Base-by-base conservation (phyloP, 768 basidiomycete genomes). In the Termitomyces sp. region DNA sequence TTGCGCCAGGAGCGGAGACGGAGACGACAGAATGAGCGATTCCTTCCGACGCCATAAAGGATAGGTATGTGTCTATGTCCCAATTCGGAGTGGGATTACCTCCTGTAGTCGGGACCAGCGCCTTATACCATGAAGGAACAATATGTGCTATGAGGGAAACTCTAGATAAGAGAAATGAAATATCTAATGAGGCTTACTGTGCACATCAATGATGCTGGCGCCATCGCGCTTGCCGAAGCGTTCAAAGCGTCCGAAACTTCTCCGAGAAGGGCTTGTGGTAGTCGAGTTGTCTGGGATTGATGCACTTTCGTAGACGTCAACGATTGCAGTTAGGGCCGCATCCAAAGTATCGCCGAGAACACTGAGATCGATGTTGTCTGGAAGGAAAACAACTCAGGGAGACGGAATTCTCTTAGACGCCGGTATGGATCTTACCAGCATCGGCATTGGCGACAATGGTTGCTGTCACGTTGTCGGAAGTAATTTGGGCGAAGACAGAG, bases 1-100 rank as follows among this genome's bases (percentile, higher is more conserved):
- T 70, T 23, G 70, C 67, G 16, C 64, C 68, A 44, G 72, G 72
- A 14, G 68, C 62, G 16, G 70, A 71, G 62, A 72, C 71, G 17
- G 67, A 63, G 52, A 72, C 59, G 27, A 72, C 59, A 25, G 69
- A 64, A 51, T 63, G 66, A 12, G 62, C 57, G 37, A 72, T 70
- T 23, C 70, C 69, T 54, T 72, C 61, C 0, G 64, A 60, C 3
- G 61, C 63, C 72, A 73, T 73, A 57, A 73, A 73, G 1, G 59
- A 45, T 16, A 71, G 58, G 39, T 72, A 63, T 8, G 59, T 56
- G 17, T 44, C 30, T 40, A 72, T 44, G 28, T 69, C 66, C 72
- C 70, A 73, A 35, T 56, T 46, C 5, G 71, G 72, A 10, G 67
- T 69, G 1, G 68, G 66, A 58, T 67, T 70, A 11, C 65, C 67